Conservation (phyloP, 1,139 yeast species). For the Blastobotrys aristatus region DNA sequence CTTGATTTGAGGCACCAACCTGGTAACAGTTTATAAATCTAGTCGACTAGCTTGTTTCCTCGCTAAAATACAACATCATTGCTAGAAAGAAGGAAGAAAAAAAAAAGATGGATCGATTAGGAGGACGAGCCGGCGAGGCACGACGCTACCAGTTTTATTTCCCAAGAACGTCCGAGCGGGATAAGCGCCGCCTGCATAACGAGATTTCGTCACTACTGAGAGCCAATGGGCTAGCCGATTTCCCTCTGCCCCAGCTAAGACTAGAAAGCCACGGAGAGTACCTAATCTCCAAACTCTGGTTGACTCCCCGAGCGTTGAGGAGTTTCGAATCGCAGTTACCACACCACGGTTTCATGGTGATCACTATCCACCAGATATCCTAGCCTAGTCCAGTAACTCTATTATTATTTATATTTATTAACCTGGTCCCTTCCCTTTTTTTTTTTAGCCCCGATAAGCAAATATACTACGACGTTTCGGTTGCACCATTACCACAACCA, state of each 20-base stretch:
- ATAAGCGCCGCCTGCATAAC: background rate
- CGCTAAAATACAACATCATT: no score
- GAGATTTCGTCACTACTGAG: background rate
- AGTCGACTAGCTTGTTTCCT: no score
- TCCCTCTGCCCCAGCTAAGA: background rate
- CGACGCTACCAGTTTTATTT: background rate
- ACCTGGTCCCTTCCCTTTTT: background rate
- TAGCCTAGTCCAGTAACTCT: background rate
- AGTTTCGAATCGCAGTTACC: background rate
- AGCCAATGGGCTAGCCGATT: background rate
- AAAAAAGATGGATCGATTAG: background rate
- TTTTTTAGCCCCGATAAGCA: background rate
- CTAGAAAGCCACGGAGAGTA: background rate
- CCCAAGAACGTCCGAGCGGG: background rate
- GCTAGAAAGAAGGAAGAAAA: no score
- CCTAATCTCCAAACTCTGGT: conserved; percentile 1
- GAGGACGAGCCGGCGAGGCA: background rate
- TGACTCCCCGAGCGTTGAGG: background rate
- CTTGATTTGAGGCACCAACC: no score
- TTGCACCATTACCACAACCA: background rate
- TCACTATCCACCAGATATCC: background rate
- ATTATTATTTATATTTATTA: background rate
- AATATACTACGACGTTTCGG: background rate
- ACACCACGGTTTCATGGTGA: background rate
- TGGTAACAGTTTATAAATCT: no score